Conservation (phyloP, 225 moss, liverwort and hornwort genomes). For the Physcomitrellopsis africana region DNA sequence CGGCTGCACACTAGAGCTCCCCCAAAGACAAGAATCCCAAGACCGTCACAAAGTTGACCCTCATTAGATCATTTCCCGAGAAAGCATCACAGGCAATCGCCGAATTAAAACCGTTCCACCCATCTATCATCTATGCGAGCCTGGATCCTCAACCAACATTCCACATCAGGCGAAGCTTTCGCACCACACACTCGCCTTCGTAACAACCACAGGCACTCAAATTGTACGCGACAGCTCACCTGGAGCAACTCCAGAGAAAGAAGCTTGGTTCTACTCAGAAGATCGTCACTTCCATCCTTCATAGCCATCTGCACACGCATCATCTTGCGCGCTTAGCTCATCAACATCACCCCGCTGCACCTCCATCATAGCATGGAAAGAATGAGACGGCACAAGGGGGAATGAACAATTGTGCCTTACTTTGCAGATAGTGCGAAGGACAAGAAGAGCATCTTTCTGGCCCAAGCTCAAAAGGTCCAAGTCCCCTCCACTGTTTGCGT, state of each 20-base stretch:
- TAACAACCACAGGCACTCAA: neutral
- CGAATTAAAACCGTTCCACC: neutral
- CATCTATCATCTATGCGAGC: neutral
- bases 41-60: neutral
- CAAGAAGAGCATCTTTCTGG: slow-evolving; percentile 96
- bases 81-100: slow-evolving; percentile 17
- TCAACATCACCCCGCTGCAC: slow-evolving; percentile 12
- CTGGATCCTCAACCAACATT: neutral
- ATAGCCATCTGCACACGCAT: slow-evolving; percentile 79
- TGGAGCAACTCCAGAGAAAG: slow-evolving; percentile 96
- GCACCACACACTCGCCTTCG: neutral
- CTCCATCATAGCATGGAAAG: neutral
- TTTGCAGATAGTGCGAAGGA: slow-evolving; percentile 95
- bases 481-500: slow-evolving; percentile 73
- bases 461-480: slow-evolving; percentile 77
- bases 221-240: slow-evolving; percentile 45
- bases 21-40: neutral
- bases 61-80: neutral
- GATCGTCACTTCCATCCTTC: slow-evolving; percentile 96
- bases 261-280: slow-evolving; percentile 87
- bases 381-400: neutral
- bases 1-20: slow-evolving; percentile 16
- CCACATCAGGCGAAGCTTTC: neutral
- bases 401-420: slow-evolving; percentile 36
- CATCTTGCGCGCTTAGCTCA: slow-evolving; percentile 18